Evolutionary conservation across 208 protist species (phyloP), one percentile per base, ranked within the genome.

Genomic region (Acanthamoeba healyi): DNA sequence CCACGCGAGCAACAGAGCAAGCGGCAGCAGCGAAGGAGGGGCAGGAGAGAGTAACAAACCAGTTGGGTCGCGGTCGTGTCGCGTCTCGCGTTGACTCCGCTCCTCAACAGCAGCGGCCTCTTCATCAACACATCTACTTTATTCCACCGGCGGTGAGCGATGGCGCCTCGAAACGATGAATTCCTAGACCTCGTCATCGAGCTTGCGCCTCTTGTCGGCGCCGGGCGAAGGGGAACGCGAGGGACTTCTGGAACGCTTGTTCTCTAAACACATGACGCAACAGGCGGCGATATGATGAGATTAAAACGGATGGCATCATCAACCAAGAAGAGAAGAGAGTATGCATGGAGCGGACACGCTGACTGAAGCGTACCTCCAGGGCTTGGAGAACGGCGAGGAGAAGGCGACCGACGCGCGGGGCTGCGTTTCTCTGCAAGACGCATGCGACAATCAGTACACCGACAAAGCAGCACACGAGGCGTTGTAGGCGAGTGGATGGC

Each of bases 171-270:
- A n/a, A n/a, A n/a, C n/a, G 36, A 32, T 46, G 61, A 70, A n/a
- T n/a, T n/a, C n/a, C n/a, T n/a, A n/a, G n/a, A 36, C 36, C 29
- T 87, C 79, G 46, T 92, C 61, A 54, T 77, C 61, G 58, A 92
- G 63, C 32, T 29, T 65, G 34, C 61, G 54, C 32, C 54, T 92
- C 56, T 92, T 92, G 58, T 92, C 86, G 9, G 56, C 56, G 44
- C 54, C 86, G 5, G 86, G 86, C 7, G 40, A 58, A 6, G 86
- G 86, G 9, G 56, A 51, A 74, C 86, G 86, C 24, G 86, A 92
- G 74, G 86, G 86, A 46, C 86, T 92, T 19, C 86, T 65, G 6
- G 86, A 92, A 4, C 86, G 34, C 86, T 92, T 92, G 58, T n/a
- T 49, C 86, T 87, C 17, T 40, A 58, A 87, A 34, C 26, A 15